Conservation (phyloP, 2,329 filamentous ascomycete genomes). For the Stromatinia cepivora region DNA sequence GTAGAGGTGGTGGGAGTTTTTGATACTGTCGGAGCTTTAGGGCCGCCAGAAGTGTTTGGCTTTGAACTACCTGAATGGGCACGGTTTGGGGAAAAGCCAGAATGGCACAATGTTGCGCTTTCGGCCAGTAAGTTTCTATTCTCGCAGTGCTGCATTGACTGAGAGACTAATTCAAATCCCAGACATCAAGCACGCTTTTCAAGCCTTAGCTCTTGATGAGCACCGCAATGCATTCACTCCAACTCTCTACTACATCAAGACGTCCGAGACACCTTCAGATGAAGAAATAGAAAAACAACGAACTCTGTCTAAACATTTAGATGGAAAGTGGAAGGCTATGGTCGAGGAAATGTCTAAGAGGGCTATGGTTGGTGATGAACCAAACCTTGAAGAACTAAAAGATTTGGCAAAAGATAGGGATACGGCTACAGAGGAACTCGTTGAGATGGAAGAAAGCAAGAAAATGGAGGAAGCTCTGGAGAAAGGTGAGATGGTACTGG, state of each 20-base stretch:
- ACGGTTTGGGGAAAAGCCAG: background rate
- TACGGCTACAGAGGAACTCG: background rate
- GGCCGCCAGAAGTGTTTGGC: conserved; percentile 4
- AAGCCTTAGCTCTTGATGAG: conserved; percentile 52
- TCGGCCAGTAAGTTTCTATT: background rate
- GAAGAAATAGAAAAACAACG: background rate
- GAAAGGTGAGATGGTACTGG: conserved; percentile 8
- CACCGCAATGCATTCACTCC: conserved; percentile 44
- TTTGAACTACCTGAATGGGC: conserved; percentile 1
- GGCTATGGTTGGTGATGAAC: background rate
- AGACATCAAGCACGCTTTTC: conserved; percentile 49
- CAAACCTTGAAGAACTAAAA: background rate
- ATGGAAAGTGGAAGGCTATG: background rate
- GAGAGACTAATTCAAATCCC: background rate
- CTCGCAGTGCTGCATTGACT: background rate
- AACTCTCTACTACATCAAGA: conserved; percentile 40
- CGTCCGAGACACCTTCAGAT: background rate
- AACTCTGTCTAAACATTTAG: background rate
- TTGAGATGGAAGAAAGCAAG: conserved; percentile 1
- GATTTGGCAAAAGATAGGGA: background rate
- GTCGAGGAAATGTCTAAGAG: too few species aligned
- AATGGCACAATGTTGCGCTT: conserved; percentile 13
- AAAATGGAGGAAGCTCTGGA: conserved; percentile 29
- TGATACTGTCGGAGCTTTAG: conserved; percentile 27
- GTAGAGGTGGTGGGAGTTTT: conserved; percentile 29